These are phyloP conservation scores for Rhynchospora breviuscula DNA, from an alignment of 176 grass and related monocot genomes.

Conservation along the genomic window DNA sequence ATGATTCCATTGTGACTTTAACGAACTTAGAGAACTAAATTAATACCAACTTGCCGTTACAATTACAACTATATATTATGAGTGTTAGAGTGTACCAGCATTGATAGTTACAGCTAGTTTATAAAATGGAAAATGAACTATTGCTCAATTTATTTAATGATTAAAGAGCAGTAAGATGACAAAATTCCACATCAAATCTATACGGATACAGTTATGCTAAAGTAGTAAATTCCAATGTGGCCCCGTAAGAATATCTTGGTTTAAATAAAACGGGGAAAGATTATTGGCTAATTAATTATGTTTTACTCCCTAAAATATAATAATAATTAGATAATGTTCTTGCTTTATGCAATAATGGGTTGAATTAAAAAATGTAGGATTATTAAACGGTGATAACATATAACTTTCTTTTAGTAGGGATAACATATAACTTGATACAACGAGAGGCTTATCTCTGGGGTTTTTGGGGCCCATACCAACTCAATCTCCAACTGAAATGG, in stretches of 20 bases:
- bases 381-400: slow-evolving; percentile 1
- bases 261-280: background rate
- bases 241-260: background rate
- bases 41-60: background rate
- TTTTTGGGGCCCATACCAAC: background rate
- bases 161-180: background rate
- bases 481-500: background rate
- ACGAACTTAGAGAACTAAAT: background rate
- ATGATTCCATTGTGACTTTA: slow-evolving; percentile 13
- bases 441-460: background rate
- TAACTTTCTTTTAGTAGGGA: background rate
- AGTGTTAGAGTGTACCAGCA: background rate
- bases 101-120: background rate
- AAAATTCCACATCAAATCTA: slow-evolving; percentile 12
- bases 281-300: background rate
- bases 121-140: background rate
- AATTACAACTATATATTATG: background rate
- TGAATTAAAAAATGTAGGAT: background rate
- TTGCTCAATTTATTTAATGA: background rate
- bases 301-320: background rate
- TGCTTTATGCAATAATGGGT: background rate
- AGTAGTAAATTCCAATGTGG: background rate
- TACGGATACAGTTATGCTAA: background rate
- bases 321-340: background rate
- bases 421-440: slow-evolving; percentile 1